Conservation (phyloP, 495 filamentous ascomycete species). For the Xylaria scruposa region DNA sequence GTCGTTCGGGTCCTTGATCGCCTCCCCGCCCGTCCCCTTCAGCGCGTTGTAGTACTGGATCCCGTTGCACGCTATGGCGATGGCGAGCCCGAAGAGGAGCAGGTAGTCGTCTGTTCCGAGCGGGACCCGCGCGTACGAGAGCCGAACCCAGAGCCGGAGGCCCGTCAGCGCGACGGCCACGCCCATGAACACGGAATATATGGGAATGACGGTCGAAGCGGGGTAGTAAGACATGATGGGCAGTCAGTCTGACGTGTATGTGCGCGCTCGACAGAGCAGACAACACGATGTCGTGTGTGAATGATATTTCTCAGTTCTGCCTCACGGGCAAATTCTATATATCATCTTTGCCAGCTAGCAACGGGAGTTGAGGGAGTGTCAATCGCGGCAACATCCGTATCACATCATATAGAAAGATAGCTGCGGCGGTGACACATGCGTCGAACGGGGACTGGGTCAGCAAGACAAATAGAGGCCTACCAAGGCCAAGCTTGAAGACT, state of each 20-base stretch:
- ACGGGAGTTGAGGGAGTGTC: background rate
- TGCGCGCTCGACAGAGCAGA: background rate
- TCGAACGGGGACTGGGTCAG: background rate
- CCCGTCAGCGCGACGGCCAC: conserved; percentile 13
- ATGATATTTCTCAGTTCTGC: background rate
- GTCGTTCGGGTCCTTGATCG: conserved; percentile 5
- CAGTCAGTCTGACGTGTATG: background rate
- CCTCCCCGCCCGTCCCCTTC: conserved; percentile 22
- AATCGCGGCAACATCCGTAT: background rate
- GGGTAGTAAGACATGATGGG: conserved; percentile 22
- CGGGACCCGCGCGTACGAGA: conserved; percentile 16
- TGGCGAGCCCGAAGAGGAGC: conserved; percentile 10
- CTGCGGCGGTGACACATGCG: background rate
- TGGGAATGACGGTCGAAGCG: conserved; percentile 18
- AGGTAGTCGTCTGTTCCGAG: conserved; percentile 19
- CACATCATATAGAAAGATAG: background rate
- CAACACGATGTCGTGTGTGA: background rate
- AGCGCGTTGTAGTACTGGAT: conserved; percentile 25
- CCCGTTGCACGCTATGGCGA: conserved; percentile 16
- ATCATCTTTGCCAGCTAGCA: background rate
- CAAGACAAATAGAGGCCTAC: background rate
- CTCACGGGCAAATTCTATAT: conserved; percentile 1
- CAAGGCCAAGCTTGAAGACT: background rate
- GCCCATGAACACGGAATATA: conserved; percentile 23
- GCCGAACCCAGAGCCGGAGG: conserved; percentile 16